Percentiles rank a stretch among this genome's conserved stretches.
phyloP scores from a whole-genome alignment of 2,329 filamentous ascomycete genomes.

The Penicillium thymicola region DNA sequence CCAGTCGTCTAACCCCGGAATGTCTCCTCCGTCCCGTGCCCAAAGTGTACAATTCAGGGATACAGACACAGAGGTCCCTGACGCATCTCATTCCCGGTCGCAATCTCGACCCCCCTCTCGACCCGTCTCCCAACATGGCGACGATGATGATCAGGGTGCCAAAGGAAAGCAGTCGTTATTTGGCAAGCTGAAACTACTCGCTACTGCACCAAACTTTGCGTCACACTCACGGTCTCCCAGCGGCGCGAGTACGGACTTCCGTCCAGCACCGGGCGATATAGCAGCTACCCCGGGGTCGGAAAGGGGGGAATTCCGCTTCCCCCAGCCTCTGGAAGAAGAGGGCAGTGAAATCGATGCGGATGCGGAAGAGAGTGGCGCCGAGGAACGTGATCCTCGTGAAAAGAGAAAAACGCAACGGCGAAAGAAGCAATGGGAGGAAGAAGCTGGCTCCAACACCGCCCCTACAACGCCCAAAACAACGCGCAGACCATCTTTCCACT shows the following conservation, averaged over 20 bases:
- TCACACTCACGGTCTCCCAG: constrained; percentile 52
- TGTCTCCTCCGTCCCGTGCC: constrained; percentile 46
- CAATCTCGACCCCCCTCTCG: constrained; percentile 52
- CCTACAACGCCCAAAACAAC: constrained; percentile 63
- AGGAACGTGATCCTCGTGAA: constrained; percentile 55
- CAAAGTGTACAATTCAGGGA: constrained; percentile 74
- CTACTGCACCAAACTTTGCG: constrained; percentile 52
- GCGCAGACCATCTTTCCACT: constrained; percentile 38
- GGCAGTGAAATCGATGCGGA: constrained; percentile 73
- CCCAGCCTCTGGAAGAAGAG: constrained; percentile 54
- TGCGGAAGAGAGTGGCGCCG: constrained; percentile 82
- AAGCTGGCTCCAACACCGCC: constrained; percentile 57
- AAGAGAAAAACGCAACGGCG: constrained; percentile 59
- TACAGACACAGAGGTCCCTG: constrained; percentile 50
- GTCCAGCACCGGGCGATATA: constrained; percentile 36
- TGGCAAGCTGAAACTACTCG: constrained; percentile 72
- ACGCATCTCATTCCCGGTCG: constrained; percentile 53
- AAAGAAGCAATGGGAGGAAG: constrained; percentile 52
- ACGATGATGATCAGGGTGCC: constrained; percentile 57
- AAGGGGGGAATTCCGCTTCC: constrained; percentile 50
- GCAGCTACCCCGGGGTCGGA: constrained; percentile 49
- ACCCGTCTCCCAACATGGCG: constrained; percentile 42
- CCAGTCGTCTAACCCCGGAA: constrained; percentile 25
- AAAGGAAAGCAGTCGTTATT: constrained; percentile 67
- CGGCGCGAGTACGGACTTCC: constrained; percentile 43